Base-by-base conservation (phyloP, 192 early-diverging fungal genomes). In the Coemansia sp. region DNA sequence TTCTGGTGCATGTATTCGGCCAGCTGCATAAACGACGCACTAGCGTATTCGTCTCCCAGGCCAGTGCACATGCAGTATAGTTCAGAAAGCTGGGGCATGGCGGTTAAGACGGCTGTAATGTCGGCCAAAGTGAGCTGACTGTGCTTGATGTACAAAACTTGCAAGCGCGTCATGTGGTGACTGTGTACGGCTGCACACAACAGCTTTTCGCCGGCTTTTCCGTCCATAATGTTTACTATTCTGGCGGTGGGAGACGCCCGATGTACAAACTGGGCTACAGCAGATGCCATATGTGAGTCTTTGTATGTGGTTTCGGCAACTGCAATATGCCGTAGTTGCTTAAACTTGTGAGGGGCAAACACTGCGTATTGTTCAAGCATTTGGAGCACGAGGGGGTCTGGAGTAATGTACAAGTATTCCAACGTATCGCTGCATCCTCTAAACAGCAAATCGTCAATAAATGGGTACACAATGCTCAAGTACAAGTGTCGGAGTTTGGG, bases 401-500 rank as follows among this genome's bases (percentile, higher is more conserved):
- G 56, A 0, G 48, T 44, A 5, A 69, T 25, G 8, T 42, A 49
- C 14, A 69, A 48, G 9, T 42, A 52, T n/a, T 61, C 55, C 11
- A 69, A 56, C 18, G 65, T 67, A 1, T 18, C 21, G 4, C 31
- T 40, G 15, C 47, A 57, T 8, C 59, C 51, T 2, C 67, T 56
- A 34, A 69, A 69, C 48, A 69, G 28, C 26, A 58, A 36, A 20
- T 69, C 67, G 26, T 69, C 67, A 17, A 3, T 15, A 21, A 69
- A 69, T 2, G 67, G 67, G 20, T 63, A 69, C 3, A 47, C 14
- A 0, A 57, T 57, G 0, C 54, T 60, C 49, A 69, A 2, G 3
- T 63, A 26, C 17, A 69, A 25, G 20, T 57, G 24, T 7, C 26
- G 7, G 15, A 68, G 60, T 44, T 56, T 57, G 10, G 67, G 67